Percentiles rank a stretch among this genome's conserved stretches.
These are phyloP conservation scores for Pseudisothecium myosuroides DNA, from an alignment of 225 moss, liverwort and hornwort genomes.

Conservation along the genomic window DNA sequence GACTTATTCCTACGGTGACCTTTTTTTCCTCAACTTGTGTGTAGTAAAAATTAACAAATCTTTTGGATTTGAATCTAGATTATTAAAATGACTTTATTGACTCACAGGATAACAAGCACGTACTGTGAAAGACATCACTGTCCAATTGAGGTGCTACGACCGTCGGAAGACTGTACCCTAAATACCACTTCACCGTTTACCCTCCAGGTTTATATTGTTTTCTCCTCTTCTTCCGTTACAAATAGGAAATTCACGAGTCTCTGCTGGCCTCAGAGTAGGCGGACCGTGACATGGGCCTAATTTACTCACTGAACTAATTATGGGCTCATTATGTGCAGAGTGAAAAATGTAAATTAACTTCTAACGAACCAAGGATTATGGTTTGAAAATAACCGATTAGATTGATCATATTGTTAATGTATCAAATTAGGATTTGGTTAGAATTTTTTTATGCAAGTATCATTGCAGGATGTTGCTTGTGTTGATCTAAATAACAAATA, in stretches of 20 bases:
- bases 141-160: slow-evolving; percentile 63
- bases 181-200: slow-evolving; percentile 85
- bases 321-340: background rate
- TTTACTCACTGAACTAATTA: background rate
- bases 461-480: background rate
- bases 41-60: background rate
- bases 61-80: background rate
- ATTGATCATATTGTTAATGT: background rate
- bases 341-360: background rate
- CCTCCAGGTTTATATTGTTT: slow-evolving; percentile 56
- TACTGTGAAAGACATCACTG: slow-evolving; percentile 59
- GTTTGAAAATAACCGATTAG: background rate
- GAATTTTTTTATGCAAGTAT: background rate
- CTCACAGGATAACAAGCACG: slow-evolving; percentile 42
- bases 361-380: too few species aligned
- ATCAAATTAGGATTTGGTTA: background rate
- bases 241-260: background rate
- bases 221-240: background rate
- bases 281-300: background rate
- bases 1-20: background rate
- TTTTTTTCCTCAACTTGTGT: background rate
- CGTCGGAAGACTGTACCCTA: slow-evolving; percentile 83
- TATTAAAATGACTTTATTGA: background rate
- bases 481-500: background rate
- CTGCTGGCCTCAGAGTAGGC: background rate